A percentile compares a stretch with the other conserved stretches of the same genome.
Conservation (phyloP, 2,329 filamentous ascomycete genomes). For the Penicillium sp. region DNA sequence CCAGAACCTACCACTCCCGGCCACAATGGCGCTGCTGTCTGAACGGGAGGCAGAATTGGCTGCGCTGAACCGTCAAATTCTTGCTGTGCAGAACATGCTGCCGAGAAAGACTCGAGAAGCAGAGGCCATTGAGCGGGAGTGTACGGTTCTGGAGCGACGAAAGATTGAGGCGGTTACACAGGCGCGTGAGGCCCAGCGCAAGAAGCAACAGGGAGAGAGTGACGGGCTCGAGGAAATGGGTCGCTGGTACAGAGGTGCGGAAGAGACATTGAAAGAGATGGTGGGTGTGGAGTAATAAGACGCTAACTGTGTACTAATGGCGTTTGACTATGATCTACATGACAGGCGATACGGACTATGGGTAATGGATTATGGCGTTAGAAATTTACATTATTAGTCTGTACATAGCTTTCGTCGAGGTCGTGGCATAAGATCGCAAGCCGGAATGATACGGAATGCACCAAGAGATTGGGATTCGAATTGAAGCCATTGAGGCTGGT, state of each 20-base stretch:
- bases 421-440: background rate
- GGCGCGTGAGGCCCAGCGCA: conserved; percentile 50
- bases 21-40: conserved; percentile 42
- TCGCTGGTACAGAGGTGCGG: conserved; percentile 47
- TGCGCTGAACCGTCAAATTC: conserved; percentile 45
- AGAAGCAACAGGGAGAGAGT: conserved; percentile 47
- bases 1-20: conserved; percentile 43
- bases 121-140: conserved; percentile 48
- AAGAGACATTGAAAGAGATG: conserved; percentile 44
- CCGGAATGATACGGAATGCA: background rate
- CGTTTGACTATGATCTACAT: conserved; percentile 17
- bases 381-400: background rate
- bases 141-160: conserved; percentile 46
- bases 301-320: background rate
- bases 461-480: conserved; percentile 31
- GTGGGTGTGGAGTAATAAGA: conserved; percentile 34
- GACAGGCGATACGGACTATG: conserved; percentile 15
- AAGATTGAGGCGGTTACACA: conserved; percentile 46
- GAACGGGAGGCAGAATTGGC: conserved; percentile 45
- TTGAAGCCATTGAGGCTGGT: conserved; percentile 39
- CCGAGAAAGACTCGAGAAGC: conserved; percentile 47
- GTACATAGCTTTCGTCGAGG: background rate
- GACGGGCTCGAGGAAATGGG: conserved; percentile 50
- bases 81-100: conserved; percentile 45
- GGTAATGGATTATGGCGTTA: conserved; percentile 26